A percentile compares a stretch with the other conserved stretches of the same genome.
These are phyloP conservation scores for Scytalidium sp. DNA, from an alignment of 2,329 filamentous ascomycete species.

Conservation along the genomic window DNA sequence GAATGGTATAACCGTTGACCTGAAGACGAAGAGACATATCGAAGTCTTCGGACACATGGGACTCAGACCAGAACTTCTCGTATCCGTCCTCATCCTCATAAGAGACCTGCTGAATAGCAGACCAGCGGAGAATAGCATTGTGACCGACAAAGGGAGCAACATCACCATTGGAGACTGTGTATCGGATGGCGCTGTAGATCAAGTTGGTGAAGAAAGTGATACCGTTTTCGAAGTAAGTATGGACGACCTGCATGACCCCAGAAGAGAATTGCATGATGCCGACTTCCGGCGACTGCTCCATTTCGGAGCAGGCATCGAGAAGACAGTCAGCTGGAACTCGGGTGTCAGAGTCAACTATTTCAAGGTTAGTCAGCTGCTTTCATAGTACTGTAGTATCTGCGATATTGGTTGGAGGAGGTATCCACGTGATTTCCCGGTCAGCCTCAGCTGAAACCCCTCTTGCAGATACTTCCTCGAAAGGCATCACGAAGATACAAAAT, in stretches of 20 bases:
- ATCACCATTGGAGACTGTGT: constrained; percentile 73
- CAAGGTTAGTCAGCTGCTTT: constrained; percentile 13
- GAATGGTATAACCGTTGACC: constrained; percentile 68
- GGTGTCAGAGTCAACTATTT: constrained; percentile 67
- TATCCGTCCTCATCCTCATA: constrained; percentile 68
- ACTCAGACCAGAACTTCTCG: constrained; percentile 80
- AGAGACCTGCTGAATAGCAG: constrained; percentile 69
- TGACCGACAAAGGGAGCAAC: constrained; percentile 80
- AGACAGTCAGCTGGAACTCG: constrained; percentile 75
- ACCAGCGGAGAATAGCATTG: constrained; percentile 74
- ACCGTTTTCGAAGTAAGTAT: constrained; percentile 69
- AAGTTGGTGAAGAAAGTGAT: constrained; percentile 72
- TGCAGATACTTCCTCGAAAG: neutral
- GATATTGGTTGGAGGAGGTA: neutral
- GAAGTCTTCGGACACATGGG: constrained; percentile 77
- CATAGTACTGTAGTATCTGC: neutral
- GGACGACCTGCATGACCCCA: constrained; percentile 75
- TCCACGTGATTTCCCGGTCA: neutral
- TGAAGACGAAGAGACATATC: constrained; percentile 79
- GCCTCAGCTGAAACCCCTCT: neutral
- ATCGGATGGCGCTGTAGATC: constrained; percentile 74
- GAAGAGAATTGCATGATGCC: constrained; percentile 77
- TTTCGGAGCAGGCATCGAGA: constrained; percentile 75
- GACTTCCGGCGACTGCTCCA: constrained; percentile 76
- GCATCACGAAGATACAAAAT: neutral